Conservation (phyloP, 225 moss, liverwort and hornwort genomes). For the Bryoerythrophyllum caledonicum region DNA sequence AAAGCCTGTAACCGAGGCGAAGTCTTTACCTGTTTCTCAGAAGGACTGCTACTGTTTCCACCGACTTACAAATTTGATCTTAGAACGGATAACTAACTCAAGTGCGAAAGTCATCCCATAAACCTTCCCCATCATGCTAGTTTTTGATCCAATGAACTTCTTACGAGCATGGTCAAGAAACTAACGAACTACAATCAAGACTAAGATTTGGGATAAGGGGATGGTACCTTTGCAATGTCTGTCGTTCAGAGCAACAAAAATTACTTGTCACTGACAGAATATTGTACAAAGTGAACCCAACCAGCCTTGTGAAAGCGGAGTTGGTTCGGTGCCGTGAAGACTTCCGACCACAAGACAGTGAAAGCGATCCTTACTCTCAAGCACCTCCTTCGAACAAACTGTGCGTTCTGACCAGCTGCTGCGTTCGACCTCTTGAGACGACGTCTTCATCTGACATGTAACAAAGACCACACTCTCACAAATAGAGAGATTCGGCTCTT, state of each 20-base stretch:
- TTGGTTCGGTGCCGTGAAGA: constrained; percentile 52
- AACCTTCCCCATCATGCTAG: not conserved
- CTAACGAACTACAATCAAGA: not conserved
- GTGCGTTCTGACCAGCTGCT: constrained; percentile 5
- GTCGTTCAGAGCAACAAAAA: not conserved
- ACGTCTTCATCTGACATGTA: not conserved
- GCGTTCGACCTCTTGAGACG: not conserved
- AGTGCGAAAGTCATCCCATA: constrained; percentile 52
- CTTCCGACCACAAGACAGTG: constrained; percentile 80
- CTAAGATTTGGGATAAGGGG: no score
- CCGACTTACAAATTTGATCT: constrained; percentile 77
- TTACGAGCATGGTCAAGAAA: not conserved
- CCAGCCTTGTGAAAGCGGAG: constrained; percentile 40
- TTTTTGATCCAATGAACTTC: not conserved
- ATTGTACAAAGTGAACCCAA: constrained; percentile 61
- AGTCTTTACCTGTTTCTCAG: constrained; percentile 41
- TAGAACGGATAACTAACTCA: constrained; percentile 62
- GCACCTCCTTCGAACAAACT: constrained; percentile 25
- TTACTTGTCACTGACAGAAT: constrained; percentile 45
- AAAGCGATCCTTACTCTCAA: constrained; percentile 59
- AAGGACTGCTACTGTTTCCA: constrained; percentile 66
- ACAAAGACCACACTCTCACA: not conserved
- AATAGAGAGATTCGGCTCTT: not conserved
- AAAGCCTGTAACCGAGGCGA: no score
- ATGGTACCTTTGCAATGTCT: not conserved